Base-by-base conservation (phyloP, 176 grass and related monocot species). In the Musa itinerans region DNA sequence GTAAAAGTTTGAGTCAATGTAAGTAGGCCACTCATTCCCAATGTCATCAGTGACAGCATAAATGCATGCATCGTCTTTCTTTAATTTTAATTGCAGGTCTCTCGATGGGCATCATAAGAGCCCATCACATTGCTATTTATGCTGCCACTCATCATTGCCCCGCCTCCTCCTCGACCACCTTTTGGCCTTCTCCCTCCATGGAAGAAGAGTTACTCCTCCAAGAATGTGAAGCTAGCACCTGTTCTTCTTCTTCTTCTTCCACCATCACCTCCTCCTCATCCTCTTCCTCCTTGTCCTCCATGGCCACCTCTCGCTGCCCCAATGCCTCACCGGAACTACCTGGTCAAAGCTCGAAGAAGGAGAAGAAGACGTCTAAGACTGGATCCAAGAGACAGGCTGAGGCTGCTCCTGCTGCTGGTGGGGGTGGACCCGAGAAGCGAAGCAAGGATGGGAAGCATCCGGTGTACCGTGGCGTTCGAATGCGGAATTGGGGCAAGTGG, bases 401-500 rank as follows among this genome's bases (percentile, higher is more conserved):
- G 3, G 63, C 63, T 5, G 23, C 9, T 16, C 54, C 53, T 2
- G 53, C 9, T 1, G 54, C 10, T 61, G 87, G 78, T 71, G 82
- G 74, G 73, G 34, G 34, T 43, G 34, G 34, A 6, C 4, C 34
- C 4, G 85, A 80, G 54, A 84, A 89, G 79, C 83, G 94, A 49
- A 87, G 80, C 83, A 97, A 85, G 53, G 94, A 98, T 5, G 88
- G 90, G 49, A 98, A 87, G 79, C 90, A 98, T 82, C 88, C 88
- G 50, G 76, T 77, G 73, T 98, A 86, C 82, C 87, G 88, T 65
- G 95, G 95, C 48, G 95, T 98, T 53, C 84, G 95, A 71, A 98
- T 98, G 95, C 86, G 95, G 22, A 87, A 83, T 74, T 98, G 95
- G 95, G 95, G 95, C 17, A 98, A 98, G 83, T 98, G 95, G 95